Evolutionary conservation across 164 flowering plant species (phyloP).

Genomic region (Chloranthus sessilifolius): DNA sequence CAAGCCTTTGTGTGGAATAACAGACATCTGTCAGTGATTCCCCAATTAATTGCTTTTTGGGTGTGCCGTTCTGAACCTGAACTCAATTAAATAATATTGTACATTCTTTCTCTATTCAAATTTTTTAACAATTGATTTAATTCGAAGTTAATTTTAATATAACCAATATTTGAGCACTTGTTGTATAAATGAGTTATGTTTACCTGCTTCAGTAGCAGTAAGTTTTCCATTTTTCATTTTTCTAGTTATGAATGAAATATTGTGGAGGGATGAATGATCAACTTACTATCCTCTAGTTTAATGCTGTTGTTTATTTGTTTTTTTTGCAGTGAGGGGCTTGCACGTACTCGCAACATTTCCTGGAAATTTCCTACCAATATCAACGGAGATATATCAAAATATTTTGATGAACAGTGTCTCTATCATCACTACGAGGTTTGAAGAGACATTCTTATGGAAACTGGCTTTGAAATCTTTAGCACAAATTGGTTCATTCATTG

Average conservation of each 20-base stretch:
- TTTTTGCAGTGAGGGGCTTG: conserved; percentile 75
- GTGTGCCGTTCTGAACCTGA: too few species aligned
- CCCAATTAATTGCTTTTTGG: too few species aligned
- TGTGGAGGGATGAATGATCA: too few species aligned
- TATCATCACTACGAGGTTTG: conserved; percentile 28
- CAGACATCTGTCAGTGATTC: too few species aligned
- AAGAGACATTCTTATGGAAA: conserved; percentile 45
- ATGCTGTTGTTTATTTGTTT: not conserved
- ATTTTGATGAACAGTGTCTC: conserved; percentile 47
- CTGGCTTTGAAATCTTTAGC: conserved; percentile 52
- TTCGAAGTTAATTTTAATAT: too few species aligned
- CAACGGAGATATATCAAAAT: conserved; percentile 41
- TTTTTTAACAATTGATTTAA: too few species aligned
- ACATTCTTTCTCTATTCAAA: too few species aligned
- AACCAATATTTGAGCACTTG: too few species aligned
- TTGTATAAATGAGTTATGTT: too few species aligned
- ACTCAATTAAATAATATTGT: too few species aligned
- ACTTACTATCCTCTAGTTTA: not conserved
- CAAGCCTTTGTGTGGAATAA: too few species aligned
- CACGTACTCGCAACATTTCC: conserved; percentile 68
- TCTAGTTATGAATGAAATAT: conserved; percentile 1
- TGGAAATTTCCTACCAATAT: conserved; percentile 31
- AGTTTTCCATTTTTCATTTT: not conserved
- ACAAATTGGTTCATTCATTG: conserved; percentile 54
- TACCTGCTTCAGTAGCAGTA: too few species aligned